These are phyloP conservation scores for Polyplosphaeria fusca DNA, from an alignment of 495 filamentous ascomycete genomes.

Conservation along the genomic window DNA sequence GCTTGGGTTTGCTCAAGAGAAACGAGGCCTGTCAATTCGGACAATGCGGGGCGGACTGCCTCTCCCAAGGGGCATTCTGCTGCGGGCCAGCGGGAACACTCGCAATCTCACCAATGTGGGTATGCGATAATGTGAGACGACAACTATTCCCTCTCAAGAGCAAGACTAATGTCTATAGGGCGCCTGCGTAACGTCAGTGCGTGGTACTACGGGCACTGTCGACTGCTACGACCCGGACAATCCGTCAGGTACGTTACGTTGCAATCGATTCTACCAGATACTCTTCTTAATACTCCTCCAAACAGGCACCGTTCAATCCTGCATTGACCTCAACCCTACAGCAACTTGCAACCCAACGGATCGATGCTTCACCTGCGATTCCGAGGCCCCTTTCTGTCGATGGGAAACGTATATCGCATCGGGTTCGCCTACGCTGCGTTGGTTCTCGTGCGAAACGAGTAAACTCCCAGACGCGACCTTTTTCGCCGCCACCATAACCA, in stretches of 20 bases:
- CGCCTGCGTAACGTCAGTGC: slow-evolving; percentile 23
- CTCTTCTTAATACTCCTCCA: too few relatives aligned
- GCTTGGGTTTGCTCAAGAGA: slow-evolving; percentile 2
- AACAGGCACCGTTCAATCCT: slow-evolving; percentile 24
- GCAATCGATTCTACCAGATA: too few relatives aligned
- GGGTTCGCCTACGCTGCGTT: slow-evolving; percentile 16
- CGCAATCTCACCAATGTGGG: slow-evolving; percentile 19
- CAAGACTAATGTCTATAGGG: slow-evolving; percentile 8
- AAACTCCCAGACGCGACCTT: slow-evolving; percentile 16
- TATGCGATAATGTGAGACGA: slow-evolving; percentile 24
- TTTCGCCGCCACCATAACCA: slow-evolving; percentile 17
- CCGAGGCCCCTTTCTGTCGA: slow-evolving; percentile 1
- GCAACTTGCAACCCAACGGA: slow-evolving; percentile 17
- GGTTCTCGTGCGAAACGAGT: slow-evolving; percentile 20
- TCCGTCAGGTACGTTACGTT: slow-evolving; percentile 12
- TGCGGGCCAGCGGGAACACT: slow-evolving; percentile 24
- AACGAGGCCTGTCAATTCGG: slow-evolving; percentile 18
- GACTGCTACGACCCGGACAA: slow-evolving; percentile 30
- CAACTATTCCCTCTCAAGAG: not conserved
- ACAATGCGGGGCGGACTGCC: slow-evolving; percentile 13
- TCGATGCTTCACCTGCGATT: slow-evolving; percentile 21
- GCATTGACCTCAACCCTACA: slow-evolving; percentile 12
- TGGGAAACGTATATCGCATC: slow-evolving; percentile 24
- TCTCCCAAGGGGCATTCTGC: slow-evolving; percentile 24
- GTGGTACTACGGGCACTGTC: slow-evolving; percentile 23